Evolutionary conservation across 2,329 filamentous ascomycete genomes (phyloP).

Genomic region (Teratosphaeria viscida): DNA sequence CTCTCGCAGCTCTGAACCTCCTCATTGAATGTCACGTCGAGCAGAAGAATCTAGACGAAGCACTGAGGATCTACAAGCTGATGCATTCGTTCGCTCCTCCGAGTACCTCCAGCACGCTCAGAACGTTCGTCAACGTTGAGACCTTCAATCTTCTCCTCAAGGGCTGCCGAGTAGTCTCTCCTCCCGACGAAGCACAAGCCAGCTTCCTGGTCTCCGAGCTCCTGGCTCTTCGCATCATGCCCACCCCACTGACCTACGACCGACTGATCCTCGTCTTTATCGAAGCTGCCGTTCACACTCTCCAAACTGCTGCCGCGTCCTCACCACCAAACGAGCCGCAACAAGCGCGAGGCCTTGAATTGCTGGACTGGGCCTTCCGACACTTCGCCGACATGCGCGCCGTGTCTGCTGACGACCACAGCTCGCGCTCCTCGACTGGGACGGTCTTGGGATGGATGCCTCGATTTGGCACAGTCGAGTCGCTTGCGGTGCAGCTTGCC

Average conservation of each 20-base stretch:
- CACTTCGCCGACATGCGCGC: conserved; percentile 26
- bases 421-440: not conserved
- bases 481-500: conserved; percentile 17
- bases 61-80: conserved; percentile 51
- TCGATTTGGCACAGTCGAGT: conserved; percentile 22
- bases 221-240: conserved; percentile 43
- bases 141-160: conserved; percentile 50
- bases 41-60: conserved; percentile 36
- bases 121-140: conserved; percentile 30
- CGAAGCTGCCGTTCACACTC: conserved; percentile 12
- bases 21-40: conserved; percentile 44
- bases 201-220: conserved; percentile 56
- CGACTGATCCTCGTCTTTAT: conserved; percentile 48
- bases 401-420: not conserved
- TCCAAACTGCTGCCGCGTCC: not conserved
- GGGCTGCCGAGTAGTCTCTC: conserved; percentile 16
- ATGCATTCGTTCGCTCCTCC: conserved; percentile 36
- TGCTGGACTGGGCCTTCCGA: conserved; percentile 22
- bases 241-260: conserved; percentile 52
- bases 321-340: not conserved
- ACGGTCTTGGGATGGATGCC: conserved; percentile 17
- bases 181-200: conserved; percentile 41
- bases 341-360: conserved; percentile 11
- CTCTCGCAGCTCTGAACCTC: conserved; percentile 41
- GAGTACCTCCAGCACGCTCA: conserved; percentile 9